Evolutionary conservation across 2,329 filamentous ascomycete species (phyloP).

Genomic region (Tolypocladium inflatum): DNA sequence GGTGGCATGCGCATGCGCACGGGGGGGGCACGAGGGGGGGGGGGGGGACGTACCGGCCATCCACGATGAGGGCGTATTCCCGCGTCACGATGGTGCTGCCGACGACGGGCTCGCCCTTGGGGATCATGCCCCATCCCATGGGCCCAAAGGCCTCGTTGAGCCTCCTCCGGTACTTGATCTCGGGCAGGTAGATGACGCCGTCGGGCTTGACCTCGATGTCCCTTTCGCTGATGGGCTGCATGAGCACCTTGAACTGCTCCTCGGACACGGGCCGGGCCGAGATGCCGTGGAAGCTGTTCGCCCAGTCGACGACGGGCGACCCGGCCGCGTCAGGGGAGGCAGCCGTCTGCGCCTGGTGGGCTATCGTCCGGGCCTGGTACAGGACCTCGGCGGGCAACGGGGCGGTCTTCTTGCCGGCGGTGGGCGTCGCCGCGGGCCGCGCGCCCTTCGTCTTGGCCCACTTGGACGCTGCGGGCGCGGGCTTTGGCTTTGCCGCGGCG

Average conservation of each 20-base stretch:
- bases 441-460: background rate
- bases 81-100: constrained; percentile 74
- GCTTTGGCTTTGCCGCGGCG: background rate
- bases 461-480: background rate
- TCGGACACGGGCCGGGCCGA: constrained; percentile 60
- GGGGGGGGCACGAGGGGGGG: background rate
- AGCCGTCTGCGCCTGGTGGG: constrained; percentile 5
- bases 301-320: constrained; percentile 56
- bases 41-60: constrained; percentile 59
- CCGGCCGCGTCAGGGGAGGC: constrained; percentile 1
- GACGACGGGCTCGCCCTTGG: constrained; percentile 74
- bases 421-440: background rate
- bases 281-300: constrained; percentile 72
- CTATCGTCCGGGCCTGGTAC: constrained; percentile 10
- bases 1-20: background rate
- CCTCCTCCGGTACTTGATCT: constrained; percentile 94
- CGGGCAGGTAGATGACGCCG: constrained; percentile 89
- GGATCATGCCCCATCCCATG: constrained; percentile 90
- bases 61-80: constrained; percentile 85
- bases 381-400: constrained; percentile 1
- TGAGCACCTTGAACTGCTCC: constrained; percentile 59
- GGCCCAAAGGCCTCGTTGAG: constrained; percentile 88
- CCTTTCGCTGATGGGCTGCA: constrained; percentile 53
- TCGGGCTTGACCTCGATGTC: constrained; percentile 98
- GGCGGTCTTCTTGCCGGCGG: background rate